phyloP scores from a whole-genome alignment of 2,329 filamentous ascomycete species.

The Phaeosphaeriaceae sp. region DNA sequence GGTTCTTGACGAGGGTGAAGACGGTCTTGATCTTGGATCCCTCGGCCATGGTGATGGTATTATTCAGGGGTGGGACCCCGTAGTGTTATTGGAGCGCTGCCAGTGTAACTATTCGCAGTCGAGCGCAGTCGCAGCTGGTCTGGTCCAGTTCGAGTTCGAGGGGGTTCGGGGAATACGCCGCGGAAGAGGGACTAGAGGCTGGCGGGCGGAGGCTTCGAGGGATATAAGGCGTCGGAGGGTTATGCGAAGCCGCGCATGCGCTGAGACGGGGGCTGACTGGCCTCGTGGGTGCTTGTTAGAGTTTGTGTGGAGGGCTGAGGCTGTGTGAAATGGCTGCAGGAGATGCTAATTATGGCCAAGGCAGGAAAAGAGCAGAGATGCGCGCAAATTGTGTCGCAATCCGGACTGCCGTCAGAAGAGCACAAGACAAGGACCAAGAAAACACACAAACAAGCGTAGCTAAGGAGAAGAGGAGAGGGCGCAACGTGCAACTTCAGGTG shows the following conservation, averaged over 20 bases:
- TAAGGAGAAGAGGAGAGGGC: not conserved
- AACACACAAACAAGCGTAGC: conserved; percentile 4
- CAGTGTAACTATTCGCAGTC: conserved; percentile 7
- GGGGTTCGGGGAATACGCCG: not conserved
- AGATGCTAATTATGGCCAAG: not conserved
- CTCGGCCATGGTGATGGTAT: conserved; percentile 42
- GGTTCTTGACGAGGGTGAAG: conserved; percentile 51
- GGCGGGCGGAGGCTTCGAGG: not conserved
- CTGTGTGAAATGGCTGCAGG: conserved; percentile 10
- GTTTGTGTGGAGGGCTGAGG: conserved; percentile 5
- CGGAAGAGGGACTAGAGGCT: not conserved
- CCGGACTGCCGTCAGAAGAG: not conserved
- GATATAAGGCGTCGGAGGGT: not conserved
- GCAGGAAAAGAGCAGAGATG: not conserved
- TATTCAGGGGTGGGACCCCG: conserved; percentile 22
- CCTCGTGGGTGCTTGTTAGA: not conserved
- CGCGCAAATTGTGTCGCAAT: not conserved
- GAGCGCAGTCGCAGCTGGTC: not conserved
- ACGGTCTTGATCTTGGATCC: conserved; percentile 39
- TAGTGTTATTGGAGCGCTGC: conserved; percentile 14
- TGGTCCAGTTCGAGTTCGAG: not conserved
- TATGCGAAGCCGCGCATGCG: conserved; percentile 1
- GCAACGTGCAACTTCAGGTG: not conserved
- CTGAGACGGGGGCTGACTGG: conserved; percentile 1
- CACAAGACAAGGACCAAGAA: conserved; percentile 7